These are phyloP conservation scores for Phaeosphaeria sp. DNA, from an alignment of 2,329 filamentous ascomycete genomes.

Conservation along the genomic window DNA sequence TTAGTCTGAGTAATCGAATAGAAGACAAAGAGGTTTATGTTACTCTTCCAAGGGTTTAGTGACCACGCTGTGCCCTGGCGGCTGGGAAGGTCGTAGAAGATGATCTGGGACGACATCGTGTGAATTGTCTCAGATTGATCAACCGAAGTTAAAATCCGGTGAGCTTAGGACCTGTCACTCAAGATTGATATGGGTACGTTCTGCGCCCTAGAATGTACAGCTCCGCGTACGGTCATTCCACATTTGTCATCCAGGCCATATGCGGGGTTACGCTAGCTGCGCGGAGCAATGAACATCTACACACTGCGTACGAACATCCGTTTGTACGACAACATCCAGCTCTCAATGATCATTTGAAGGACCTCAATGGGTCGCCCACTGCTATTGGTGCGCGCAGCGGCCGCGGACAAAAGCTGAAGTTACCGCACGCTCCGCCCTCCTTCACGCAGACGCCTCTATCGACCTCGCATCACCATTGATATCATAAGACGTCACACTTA, in stretches of 20 bases:
- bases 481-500: not conserved
- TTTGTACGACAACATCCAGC: not conserved
- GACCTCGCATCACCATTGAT: not conserved
- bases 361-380: not conserved
- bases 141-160: not conserved
- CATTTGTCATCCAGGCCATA: constrained; percentile 3
- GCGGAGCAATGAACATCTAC: not conserved
- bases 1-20: constrained; percentile 1
- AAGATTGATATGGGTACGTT: not conserved
- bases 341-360: not conserved
- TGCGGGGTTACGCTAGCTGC: not conserved
- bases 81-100: constrained; percentile 70
- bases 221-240: not conserved
- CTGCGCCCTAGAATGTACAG: not conserved
- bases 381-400: not conserved
- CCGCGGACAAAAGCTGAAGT: not conserved
- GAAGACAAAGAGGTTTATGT: not conserved
- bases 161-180: not conserved
- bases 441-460: not conserved
- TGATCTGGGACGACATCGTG: constrained; percentile 45
- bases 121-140: not conserved
- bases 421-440: not conserved
- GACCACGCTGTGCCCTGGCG: constrained; percentile 65
- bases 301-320: not conserved
- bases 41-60: constrained; percentile 75